Base-by-base conservation (phyloP, 805 yeast genomes). In the Cyberlindnera xylosilytica region DNA sequence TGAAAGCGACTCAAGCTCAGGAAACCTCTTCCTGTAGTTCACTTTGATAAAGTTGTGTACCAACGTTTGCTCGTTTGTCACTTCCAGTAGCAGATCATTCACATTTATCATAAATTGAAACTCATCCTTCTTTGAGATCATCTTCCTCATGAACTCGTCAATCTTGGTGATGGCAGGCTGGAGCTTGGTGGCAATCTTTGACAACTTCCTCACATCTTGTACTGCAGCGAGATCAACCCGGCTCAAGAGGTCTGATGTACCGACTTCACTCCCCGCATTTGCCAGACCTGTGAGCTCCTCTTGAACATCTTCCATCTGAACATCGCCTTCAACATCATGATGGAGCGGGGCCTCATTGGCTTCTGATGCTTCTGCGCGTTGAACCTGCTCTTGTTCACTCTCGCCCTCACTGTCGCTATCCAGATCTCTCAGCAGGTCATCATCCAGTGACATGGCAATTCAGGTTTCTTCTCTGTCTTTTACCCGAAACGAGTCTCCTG, bases 1-100 rank as follows among this genome's bases (percentile, higher is more conserved):
- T 1, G 87, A 70, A 29, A 89, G 63, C 0, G 80, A 65, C 19
- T 74, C 83, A 38, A 89, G 64, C 53, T 89, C 96, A 0, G 86
- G 81, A 62, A 87, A 88, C 15, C 81, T 74, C 4, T 73, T 69
- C 9, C 69, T 63, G 54, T 87, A 89, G 20, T 71, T 69, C 1
- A 70, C 56, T 36, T 70, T 74, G 28, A 83, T 62, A 39, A 74
- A 74, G 6, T 69, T 59, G 45, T 76, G 76, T 9, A 83, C 54
- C 3, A 67, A 45, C 0, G 61, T 49, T 4, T 83, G 76, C 47
- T 85, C 91, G 12, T 66, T 65, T 35, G 72, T 71, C 3, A 85
- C 69, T 6, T 77, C 72, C 10, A 72, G 70, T 0, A 81, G 65
- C n/a, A 76, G 53, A 33, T 71, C 76, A 58, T 83, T 84, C 7